Conservation (phyloP, 306 rosid species). For the Canavalia gladiata region DNA sequence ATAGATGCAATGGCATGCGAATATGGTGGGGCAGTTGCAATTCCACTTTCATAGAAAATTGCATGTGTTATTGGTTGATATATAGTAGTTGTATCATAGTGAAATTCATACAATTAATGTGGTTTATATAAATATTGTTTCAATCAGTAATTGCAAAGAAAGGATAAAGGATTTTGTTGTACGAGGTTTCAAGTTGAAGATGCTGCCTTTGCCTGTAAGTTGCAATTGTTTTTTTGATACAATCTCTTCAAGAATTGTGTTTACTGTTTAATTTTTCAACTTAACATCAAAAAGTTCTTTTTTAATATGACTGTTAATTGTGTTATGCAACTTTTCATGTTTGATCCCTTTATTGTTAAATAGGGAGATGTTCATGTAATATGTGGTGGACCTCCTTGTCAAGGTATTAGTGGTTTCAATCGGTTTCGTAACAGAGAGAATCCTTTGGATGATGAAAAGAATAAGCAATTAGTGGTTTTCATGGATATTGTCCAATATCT, state of each 20-base stretch:
- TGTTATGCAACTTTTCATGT: neutral
- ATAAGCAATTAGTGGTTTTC: conserved; percentile 75
- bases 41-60: neutral
- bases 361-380: conserved; percentile 82
- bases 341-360: neutral
- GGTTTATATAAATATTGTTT: neutral
- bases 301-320: neutral
- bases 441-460: conserved; percentile 85
- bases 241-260: neutral
- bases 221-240: neutral
- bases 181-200: conserved; percentile 54
- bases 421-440: conserved; percentile 69
- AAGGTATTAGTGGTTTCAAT: conserved; percentile 92
- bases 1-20: no score
- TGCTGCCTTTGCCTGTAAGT: conserved; percentile 80
- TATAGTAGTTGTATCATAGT: neutral
- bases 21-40: no score
- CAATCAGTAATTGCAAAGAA: conserved; percentile 66
- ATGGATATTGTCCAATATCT: conserved; percentile 82
- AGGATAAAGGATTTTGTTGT: conserved; percentile 62
- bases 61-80: no score
- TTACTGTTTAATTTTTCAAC: neutral
- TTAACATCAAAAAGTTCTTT: neutral
- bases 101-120: neutral
- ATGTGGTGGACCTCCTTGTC: conserved; percentile 98